These are phyloP conservation scores for Eucalyptus urophylla DNA, from an alignment of 345 rosid genomes.

Conservation along the genomic window DNA sequence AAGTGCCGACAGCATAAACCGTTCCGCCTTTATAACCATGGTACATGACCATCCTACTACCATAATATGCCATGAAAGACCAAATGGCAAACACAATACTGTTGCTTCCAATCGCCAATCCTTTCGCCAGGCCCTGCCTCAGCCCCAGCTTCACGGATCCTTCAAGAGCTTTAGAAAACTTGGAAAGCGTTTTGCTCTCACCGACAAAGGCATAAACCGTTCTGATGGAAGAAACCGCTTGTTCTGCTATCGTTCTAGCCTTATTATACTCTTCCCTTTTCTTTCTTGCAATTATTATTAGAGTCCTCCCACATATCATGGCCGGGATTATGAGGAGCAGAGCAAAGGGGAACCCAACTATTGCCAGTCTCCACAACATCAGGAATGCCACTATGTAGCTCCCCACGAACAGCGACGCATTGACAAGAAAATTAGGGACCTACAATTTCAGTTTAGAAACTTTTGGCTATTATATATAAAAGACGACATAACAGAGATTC, in stretches of 20 bases:
- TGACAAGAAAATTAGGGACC: conserved; percentile 77
- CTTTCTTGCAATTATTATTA: conserved; percentile 57
- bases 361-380: conserved; percentile 69
- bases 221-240: conserved; percentile 70
- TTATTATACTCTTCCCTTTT: conserved; percentile 63
- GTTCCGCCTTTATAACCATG: conserved; percentile 50
- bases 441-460: neutral
- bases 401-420: conserved; percentile 37
- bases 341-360: conserved; percentile 61
- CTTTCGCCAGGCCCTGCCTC: conserved; percentile 61
- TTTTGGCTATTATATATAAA: neutral
- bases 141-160: conserved; percentile 51
- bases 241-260: conserved; percentile 68
- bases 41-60: conserved; percentile 76
- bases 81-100: neutral
- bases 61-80: conserved; percentile 62
- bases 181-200: conserved; percentile 37
- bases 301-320: conserved; percentile 60
- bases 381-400: conserved; percentile 55
- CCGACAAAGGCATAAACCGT: conserved; percentile 80
- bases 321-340: conserved; percentile 68
- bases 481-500: neutral
- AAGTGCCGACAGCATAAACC: conserved; percentile 45
- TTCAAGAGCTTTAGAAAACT: conserved; percentile 51
- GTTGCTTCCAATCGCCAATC: conserved; percentile 65